Base-by-base conservation (phyloP, 805 yeast species). In the Torulaspora delbrueckii region DNA sequence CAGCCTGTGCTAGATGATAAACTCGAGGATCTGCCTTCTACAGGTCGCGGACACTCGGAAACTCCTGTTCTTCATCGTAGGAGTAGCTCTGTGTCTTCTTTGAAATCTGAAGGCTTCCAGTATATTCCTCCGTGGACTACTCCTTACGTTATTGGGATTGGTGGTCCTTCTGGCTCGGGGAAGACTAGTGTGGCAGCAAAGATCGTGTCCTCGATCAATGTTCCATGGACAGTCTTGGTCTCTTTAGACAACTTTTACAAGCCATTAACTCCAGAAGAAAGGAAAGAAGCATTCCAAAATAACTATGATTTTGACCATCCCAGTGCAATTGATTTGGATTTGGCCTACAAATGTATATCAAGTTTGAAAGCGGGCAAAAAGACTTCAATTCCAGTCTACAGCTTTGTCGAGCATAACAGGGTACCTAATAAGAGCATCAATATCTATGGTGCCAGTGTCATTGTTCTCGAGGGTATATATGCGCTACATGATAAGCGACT, bases 141-240 rank as follows among this genome's bases (percentile, higher is more conserved):
- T 41, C 95, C 95, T 0, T 86, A 85, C 56, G 78, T 86, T 41
- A 86, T 86, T 52, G 95, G 95, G n/a, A 76, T 86, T 14, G 95
- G 95, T 0, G 95, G 96, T 1, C 75, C 79, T 22, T 79, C 86
- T 12, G 95, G 98, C 1, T 86, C 96, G 0, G 99, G 99, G 1
- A 91, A 91, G 62, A 91, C 98, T 0, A 84, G 95, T 28, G 87
- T 93, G 14, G 93, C 97, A 0, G 81, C 88, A 31, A 77, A 78
- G 52, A 83, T 93, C 55, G 86, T 90, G 42, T 78, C 83, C 45
- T 81, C 82, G 50, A 71, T 80, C 48, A 82, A 87, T 66, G 87
- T 87, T 45, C 98, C 98, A 1, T 90, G 98, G 96, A 87, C 97
- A 0, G 91, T 93, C 9, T 71, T 93, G 46, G 61, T 91, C 16